Percentiles rank a stretch among this genome's conserved stretches.
Evolutionary conservation across 2,329 filamentous ascomycete genomes (phyloP).

Genomic region (Alternaria viburni): DNA sequence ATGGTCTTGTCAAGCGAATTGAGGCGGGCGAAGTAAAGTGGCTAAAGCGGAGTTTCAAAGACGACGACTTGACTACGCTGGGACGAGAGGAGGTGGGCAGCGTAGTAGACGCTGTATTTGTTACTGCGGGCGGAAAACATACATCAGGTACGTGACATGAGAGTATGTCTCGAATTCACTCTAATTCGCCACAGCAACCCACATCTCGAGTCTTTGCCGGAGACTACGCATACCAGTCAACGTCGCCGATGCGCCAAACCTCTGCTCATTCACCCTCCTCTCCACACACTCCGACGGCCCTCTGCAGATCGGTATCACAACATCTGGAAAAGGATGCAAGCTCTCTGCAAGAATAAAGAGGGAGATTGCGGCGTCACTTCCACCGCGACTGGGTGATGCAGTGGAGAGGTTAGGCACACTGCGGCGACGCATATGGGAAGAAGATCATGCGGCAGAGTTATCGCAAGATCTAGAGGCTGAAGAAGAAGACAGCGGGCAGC

Average conservation of each 20-base stretch:
- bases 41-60: conserved; percentile 70
- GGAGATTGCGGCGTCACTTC: conserved; percentile 83
- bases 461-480: conserved; percentile 56
- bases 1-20: conserved; percentile 67
- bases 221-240: conserved; percentile 89
- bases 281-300: conserved; percentile 90
- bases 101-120: conserved; percentile 91
- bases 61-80: conserved; percentile 73
- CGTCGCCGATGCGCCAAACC: conserved; percentile 81
- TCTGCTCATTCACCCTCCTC: conserved; percentile 89
- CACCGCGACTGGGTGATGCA: conserved; percentile 74
- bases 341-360: conserved; percentile 86
- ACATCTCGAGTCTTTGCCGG: conserved; percentile 77
- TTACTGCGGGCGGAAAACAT: conserved; percentile 67
- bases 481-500: conserved; percentile 74
- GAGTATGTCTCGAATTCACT: background rate
- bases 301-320: conserved; percentile 93
- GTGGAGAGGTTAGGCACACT: conserved; percentile 75
- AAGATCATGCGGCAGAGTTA: conserved; percentile 59
- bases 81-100: conserved; percentile 79
- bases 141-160: conserved; percentile 50
- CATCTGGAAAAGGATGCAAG: conserved; percentile 93
- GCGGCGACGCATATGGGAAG: conserved; percentile 50
- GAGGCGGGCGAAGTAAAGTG: conserved; percentile 71
- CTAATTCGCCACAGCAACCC: conserved; percentile 57